Percentiles rank a stretch among this genome's conserved stretches.
Evolutionary conservation across 352 stramenopile species (phyloP).

Genomic region (Albugo candida): DNA sequence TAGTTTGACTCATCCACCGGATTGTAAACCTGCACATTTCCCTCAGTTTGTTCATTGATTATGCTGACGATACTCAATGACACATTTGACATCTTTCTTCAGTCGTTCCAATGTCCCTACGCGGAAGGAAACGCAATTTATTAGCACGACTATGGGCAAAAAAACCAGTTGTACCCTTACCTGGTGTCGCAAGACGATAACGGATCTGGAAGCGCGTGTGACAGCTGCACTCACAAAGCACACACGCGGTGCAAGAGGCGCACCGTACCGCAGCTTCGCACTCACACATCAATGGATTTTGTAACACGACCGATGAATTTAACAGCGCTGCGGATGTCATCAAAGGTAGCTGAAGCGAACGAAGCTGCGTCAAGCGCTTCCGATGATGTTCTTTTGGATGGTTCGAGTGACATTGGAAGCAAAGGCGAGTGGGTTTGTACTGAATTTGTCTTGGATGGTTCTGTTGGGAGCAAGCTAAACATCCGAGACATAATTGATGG

Average conservation of each 20-base stretch:
- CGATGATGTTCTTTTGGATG: constrained; percentile 60
- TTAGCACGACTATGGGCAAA: no score
- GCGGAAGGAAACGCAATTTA: background rate
- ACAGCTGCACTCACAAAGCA: constrained; percentile 62
- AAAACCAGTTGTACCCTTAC: constrained; percentile 9
- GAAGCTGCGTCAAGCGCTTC: background rate
- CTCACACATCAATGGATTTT: constrained; percentile 52
- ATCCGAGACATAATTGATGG: constrained; percentile 73
- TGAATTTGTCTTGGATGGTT: constrained; percentile 30
- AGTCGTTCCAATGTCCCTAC: no score
- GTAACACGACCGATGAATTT: constrained; percentile 16
- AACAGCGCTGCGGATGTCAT: constrained; percentile 44
- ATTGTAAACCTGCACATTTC: no score
- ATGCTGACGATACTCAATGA: no score
- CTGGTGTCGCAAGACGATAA: constrained; percentile 50
- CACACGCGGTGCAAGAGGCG: constrained; percentile 47
- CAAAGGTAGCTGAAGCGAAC: constrained; percentile 22
- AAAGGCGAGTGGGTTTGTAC: constrained; percentile 47
- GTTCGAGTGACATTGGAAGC: constrained; percentile 46
- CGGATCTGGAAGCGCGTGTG: constrained; percentile 78
- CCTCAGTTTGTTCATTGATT: no score
- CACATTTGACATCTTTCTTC: no score
- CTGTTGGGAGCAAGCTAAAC: constrained; percentile 34
- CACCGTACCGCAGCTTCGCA: constrained; percentile 40
- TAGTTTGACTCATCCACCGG: no score